Base-by-base conservation (phyloP, 805 yeast species). In the Metschnikowia bowlesiae region DNA sequence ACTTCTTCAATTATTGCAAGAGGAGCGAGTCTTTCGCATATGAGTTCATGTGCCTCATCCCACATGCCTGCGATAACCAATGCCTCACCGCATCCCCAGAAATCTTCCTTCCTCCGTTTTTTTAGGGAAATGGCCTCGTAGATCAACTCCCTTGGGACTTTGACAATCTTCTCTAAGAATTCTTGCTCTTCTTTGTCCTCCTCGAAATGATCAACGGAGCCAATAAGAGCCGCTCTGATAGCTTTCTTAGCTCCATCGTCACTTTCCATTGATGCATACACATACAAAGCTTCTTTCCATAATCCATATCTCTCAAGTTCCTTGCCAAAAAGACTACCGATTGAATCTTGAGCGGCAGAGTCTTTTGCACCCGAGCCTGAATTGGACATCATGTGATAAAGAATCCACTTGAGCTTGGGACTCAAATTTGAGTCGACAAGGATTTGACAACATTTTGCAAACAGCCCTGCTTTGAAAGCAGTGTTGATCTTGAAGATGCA, bases 1-100 rank as follows among this genome's bases (percentile, higher is more conserved):
- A 64, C 67, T 49, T 78, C 76, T n/a, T 78, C 72, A 13, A 84
- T 77, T 1, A 91, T 80, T 3, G 84, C 78, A 11, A 67, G 64
- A 8, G 98, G 98, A 0, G 92, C 98, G 31, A 89, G 85, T 3
- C 73, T 63, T 1, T 69, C 61, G 8, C 83, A 58, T 4, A 88
- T 66, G 0, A 81, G 68, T 2, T 67, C 62, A 59, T 88, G 94
- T 0, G 96, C 96, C 37, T 80, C 82, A 0, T 67, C 71, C 70
- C 79, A 80, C 45, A 77, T 64, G 9, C 70, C 73, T 0, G 96
- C 96, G 10, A 72, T 74, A 0, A 89, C 66, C 42, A 85, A 75
- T 30, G 84, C 80, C 42, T 75, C 71, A 1, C 84, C 82, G 57
- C 89, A 89, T 13, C 76, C 70, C 68, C 83, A 73, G 56, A 71